A percentile compares a stretch with the other conserved stretches of the same genome.
Evolutionary conservation across 192 early-diverging fungal species (phyloP).

Genomic region (Backusella morwellensis): DNA sequence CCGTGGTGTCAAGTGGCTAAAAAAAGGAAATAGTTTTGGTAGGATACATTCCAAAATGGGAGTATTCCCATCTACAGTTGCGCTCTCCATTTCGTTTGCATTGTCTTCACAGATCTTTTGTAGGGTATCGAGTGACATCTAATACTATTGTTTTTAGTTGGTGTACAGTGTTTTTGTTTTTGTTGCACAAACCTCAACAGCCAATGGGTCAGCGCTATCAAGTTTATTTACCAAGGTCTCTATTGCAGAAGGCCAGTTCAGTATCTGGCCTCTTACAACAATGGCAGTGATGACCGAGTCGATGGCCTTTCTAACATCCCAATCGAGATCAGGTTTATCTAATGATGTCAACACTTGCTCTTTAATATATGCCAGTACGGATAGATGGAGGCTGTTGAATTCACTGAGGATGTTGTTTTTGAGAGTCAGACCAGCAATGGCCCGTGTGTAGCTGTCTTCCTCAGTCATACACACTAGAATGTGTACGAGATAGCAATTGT

Average conservation of each 20-base stretch:
- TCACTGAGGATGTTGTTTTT: constrained; percentile 73
- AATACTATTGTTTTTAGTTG: constrained; percentile 17
- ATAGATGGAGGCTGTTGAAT: constrained; percentile 48
- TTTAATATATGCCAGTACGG: constrained; percentile 38
- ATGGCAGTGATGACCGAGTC: constrained; percentile 91
- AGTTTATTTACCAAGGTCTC: constrained; percentile 71
- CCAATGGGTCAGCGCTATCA: constrained; percentile 60
- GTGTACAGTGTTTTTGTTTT: neutral
- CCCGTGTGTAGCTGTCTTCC: constrained; percentile 64
- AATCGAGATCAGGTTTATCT: constrained; percentile 56
- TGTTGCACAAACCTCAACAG: constrained; percentile 75
- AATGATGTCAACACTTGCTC: constrained; percentile 26
- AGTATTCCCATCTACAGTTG: constrained; percentile 66
- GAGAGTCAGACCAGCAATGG: constrained; percentile 81
- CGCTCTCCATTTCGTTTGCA: constrained; percentile 70
- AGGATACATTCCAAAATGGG: constrained; percentile 80
- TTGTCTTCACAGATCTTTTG: constrained; percentile 96
- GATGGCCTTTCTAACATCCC: constrained; percentile 71
- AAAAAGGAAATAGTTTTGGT: constrained; percentile 82
- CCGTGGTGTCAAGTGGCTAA: constrained; percentile 66
- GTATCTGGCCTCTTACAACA: constrained; percentile 59
- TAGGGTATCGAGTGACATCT: constrained; percentile 84
- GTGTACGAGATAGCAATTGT: constrained; percentile 87
- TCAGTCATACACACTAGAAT: constrained; percentile 75
- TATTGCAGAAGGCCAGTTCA: constrained; percentile 80